Percentiles rank a stretch among this genome's conserved stretches.
These are phyloP conservation scores for Amphicarpaea edgeworthii DNA, from an alignment of 306 rosid species.

Conservation along the genomic window DNA sequence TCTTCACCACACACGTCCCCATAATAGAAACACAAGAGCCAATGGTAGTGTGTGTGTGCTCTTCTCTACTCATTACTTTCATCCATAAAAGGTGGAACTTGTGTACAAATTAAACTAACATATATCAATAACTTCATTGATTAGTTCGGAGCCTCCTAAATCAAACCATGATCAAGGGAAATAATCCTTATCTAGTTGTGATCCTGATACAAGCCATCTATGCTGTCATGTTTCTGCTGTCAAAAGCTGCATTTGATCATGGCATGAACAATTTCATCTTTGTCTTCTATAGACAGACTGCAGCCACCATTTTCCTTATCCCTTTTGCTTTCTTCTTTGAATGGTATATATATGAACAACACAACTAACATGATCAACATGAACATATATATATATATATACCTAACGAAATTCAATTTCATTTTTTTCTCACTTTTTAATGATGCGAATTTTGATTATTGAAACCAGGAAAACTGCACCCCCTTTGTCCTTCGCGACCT, in stretches of 20 bases:
- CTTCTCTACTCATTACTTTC: background rate
- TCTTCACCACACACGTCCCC: conserved; percentile 56
- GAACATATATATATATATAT: no score
- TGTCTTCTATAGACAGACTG: conserved; percentile 77
- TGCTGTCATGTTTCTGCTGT: conserved; percentile 67
- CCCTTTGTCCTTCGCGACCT: conserved; percentile 60
- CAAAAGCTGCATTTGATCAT: conserved; percentile 79
- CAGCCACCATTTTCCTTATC: conserved; percentile 59
- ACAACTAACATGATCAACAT: background rate
- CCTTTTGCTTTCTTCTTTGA: conserved; percentile 70
- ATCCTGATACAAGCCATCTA: conserved; percentile 68
- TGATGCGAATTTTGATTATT: background rate
- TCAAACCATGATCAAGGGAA: background rate
- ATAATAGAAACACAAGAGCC: background rate
- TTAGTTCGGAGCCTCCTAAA: background rate
- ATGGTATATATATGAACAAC: conserved; percentile 50
- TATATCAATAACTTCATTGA: no score
- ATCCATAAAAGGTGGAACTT: conserved; percentile 41
- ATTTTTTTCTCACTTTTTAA: background rate
- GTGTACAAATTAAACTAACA: no score
- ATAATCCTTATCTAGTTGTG: conserved; percentile 53
- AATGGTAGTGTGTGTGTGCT: background rate
- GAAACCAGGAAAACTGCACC: conserved; percentile 65
- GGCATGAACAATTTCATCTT: conserved; percentile 87
- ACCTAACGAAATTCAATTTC: no score